phyloP scores from a whole-genome alignment of 495 filamentous ascomycete species.

The Penicillium roqueforti region DNA sequence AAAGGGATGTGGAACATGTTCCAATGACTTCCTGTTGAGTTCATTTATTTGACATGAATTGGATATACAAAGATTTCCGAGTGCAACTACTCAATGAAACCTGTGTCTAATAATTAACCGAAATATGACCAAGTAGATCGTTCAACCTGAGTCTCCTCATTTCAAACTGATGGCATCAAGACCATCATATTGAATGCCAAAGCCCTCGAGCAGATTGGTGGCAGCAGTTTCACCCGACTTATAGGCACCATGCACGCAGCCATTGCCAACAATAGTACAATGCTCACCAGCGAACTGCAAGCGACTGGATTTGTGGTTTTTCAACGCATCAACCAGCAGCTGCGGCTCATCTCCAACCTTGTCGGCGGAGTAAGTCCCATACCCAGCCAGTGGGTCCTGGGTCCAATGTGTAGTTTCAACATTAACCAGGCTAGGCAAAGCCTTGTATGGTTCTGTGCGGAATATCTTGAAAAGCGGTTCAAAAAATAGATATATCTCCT shows the following conservation, averaged over 20 bases:
- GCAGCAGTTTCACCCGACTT: constrained; percentile 24
- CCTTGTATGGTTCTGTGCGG: constrained; percentile 24
- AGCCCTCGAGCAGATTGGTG: constrained; percentile 14
- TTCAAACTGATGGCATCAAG: not conserved
- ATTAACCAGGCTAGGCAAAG: constrained; percentile 19
- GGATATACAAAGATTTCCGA: not conserved
- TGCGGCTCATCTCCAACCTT: constrained; percentile 25
- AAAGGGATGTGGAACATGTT: not conserved
- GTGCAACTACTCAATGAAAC: not conserved
- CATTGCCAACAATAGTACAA: constrained; percentile 20
- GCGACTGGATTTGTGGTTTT: constrained; percentile 17
- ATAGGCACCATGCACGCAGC: constrained; percentile 25
- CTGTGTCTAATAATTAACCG: not conserved
- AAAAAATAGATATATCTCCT: constrained; percentile 23
- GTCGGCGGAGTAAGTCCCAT: constrained; percentile 23
- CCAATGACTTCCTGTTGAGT: not conserved
- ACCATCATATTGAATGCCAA: constrained; percentile 16
- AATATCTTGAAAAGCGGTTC: constrained; percentile 25
- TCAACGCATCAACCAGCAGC: constrained; percentile 14
- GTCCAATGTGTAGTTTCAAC: constrained; percentile 28
- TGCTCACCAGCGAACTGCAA: constrained; percentile 28
- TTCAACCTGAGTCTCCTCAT: not conserved
- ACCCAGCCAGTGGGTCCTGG: constrained; percentile 24
- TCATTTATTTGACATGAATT: not conserved
- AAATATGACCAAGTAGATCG: not conserved